Base-by-base conservation (phyloP, 305 asterid species). In the Fraxinus latifolia region DNA sequence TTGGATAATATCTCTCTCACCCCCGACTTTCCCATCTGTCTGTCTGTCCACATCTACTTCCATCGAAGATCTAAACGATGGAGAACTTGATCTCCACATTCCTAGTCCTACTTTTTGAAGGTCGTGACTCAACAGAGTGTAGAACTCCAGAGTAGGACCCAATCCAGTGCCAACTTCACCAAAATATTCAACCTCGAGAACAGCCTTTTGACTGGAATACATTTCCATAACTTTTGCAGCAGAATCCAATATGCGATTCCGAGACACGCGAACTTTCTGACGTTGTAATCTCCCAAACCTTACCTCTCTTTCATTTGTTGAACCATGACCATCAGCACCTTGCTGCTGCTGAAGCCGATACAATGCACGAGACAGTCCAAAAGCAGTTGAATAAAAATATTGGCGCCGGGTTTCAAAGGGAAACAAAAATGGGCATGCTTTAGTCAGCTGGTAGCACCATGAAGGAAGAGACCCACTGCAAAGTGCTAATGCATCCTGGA, bases 131-230 rank as follows among this genome's bases (percentile, higher is more conserved):
- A 96, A 81, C 44, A 96, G 97, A 12, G 99, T 96, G 87, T 93
- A 96, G 82, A 96, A 96, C 89, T 95, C 99, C 65, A 96, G 90
- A 44, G 99, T 96, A 12, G 99, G 99, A 17, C 99, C 99, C 90
- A 96, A 87, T 19, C 99, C 99, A 36, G 98, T 93, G 79, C 99
- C 99, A 84, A 96, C 99, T 89, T 96, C 99, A 75, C 98, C 99
- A 87, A 96, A 96, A 91, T 96, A 96, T 84, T 96, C 99, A 77
- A 96, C 99, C 89, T 96, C 99, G 15, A 96, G 98, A 83, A 95
- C 98, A 85, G 99, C 98, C 84, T 95, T 96, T 87, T 96, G 98
- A 88, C 98, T 93, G 55, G 97, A 93, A 87, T 95, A 96, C 99
- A 96, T 91, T 86, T 96, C 98, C 99, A 96, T 96, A 77, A 96